These are phyloP conservation scores for Rhodotorula mucilaginosa DNA, from an alignment of 1,284 basidiomycete species.

Conservation along the genomic window DNA sequence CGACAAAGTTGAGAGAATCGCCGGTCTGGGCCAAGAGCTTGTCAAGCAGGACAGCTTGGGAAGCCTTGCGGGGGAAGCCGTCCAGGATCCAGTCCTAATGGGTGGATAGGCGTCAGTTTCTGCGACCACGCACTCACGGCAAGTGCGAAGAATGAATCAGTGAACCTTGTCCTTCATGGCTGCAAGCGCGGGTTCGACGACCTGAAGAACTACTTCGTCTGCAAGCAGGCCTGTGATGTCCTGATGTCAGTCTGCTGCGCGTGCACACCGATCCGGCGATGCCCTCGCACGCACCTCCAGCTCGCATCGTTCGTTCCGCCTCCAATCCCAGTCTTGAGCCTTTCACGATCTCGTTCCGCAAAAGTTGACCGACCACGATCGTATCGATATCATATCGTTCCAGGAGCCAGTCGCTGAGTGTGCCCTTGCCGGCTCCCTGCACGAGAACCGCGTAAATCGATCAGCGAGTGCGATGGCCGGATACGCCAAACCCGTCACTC, in stretches of 20 bases:
- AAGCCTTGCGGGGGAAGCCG: slow-evolving; percentile 90
- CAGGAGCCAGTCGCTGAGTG: slow-evolving; percentile 67
- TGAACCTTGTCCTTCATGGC: slow-evolving; percentile 59
- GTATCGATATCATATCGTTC: slow-evolving; percentile 60
- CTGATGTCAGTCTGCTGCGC: background rate
- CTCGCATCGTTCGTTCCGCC: slow-evolving; percentile 71
- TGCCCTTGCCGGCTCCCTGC: slow-evolving; percentile 57
- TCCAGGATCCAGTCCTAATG: slow-evolving; percentile 83
- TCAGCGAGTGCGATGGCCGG: background rate
- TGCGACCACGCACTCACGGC: too few species aligned
- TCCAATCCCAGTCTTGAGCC: slow-evolving; percentile 68
- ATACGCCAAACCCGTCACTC: background rate
- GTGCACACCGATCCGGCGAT: background rate
- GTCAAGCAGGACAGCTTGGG: slow-evolving; percentile 83
- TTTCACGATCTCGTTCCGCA: slow-evolving; percentile 73
- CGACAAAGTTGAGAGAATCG: slow-evolving; percentile 69
- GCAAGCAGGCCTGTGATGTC: slow-evolving; percentile 58
- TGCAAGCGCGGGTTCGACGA: slow-evolving; percentile 69
- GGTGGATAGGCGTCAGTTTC: background rate
- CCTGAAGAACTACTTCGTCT: slow-evolving; percentile 72
- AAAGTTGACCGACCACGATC: slow-evolving; percentile 74
- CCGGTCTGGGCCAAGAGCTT: slow-evolving; percentile 47
- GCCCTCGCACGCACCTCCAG: slow-evolving; percentile 54
- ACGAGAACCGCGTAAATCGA: too few species aligned
- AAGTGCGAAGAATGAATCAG: too few species aligned